Percentiles rank a stretch among this genome's conserved stretches.
These are phyloP conservation scores for Retiboletus flavoniger DNA, from an alignment of 1,284 basidiomycete genomes.

Conservation along the genomic window DNA sequence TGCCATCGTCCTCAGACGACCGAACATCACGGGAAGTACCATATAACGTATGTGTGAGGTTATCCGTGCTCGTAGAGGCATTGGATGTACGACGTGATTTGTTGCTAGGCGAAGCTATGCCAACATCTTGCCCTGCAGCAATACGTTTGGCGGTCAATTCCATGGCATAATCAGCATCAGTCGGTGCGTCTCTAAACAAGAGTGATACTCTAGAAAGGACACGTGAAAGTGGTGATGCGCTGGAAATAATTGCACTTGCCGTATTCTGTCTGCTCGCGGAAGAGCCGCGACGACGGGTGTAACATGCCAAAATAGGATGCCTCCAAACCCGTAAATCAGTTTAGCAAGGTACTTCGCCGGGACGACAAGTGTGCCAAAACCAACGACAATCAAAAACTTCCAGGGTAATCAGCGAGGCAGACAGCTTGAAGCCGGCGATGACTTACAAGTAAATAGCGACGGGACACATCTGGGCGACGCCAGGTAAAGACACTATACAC, in stretches of 20 bases:
- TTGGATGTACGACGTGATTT: slow-evolving; percentile 1
- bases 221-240: not conserved
- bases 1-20: slow-evolving; percentile 11
- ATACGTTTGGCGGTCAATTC: slow-evolving; percentile 62
- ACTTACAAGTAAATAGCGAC: slow-evolving; percentile 48
- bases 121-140: slow-evolving; percentile 50
- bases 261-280: slow-evolving; percentile 43
- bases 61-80: slow-evolving; percentile 12
- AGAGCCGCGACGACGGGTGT: slow-evolving; percentile 55
- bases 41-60: slow-evolving; percentile 3
- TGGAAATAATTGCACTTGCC: slow-evolving; percentile 36
- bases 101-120: slow-evolving; percentile 25
- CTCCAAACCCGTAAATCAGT: slow-evolving; percentile 43
- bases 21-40: slow-evolving; percentile 8
- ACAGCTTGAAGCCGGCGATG: not conserved
- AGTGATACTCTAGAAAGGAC: slow-evolving; percentile 43
- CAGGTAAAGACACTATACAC: slow-evolving; percentile 57
- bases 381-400: slow-evolving; percentile 36
- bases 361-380: slow-evolving; percentile 43
- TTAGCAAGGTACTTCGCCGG: slow-evolving; percentile 54
- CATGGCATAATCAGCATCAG: slow-evolving; percentile 69
- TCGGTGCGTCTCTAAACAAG: slow-evolving; percentile 52
- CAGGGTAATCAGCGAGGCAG: slow-evolving; percentile 1
- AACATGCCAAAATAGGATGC: slow-evolving; percentile 64
- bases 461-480: slow-evolving; percentile 53